Percentiles rank a stretch among this genome's conserved stretches.
phyloP scores from a whole-genome alignment of 495 filamentous ascomycete species.

The Xylaria curta region DNA sequence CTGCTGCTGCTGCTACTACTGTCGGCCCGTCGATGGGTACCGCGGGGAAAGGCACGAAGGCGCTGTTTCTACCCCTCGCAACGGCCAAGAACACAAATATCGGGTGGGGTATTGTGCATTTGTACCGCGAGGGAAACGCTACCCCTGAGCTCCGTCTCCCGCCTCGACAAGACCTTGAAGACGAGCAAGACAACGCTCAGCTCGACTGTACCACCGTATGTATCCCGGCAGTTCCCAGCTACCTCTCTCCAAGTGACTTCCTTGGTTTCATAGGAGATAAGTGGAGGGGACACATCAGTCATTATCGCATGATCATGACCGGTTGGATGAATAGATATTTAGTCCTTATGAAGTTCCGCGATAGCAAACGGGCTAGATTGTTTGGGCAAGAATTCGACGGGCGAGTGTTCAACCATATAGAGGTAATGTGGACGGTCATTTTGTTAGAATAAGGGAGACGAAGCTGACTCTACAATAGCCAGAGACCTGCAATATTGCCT shows the following conservation, averaged over 20 bases:
- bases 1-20: conserved; percentile 51
- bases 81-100: conserved; percentile 74
- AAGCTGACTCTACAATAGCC: conserved; percentile 60
- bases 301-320: conserved; percentile 95
- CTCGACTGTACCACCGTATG: conserved; percentile 87
- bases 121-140: conserved; percentile 87
- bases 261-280: conserved; percentile 91
- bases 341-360: conserved; percentile 95
- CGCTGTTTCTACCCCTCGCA: conserved; percentile 75
- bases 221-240: conserved; percentile 92
- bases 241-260: conserved; percentile 89
- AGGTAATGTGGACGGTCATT: conserved; percentile 62
- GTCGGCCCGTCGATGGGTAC: conserved; percentile 53
- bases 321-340: conserved; percentile 89
- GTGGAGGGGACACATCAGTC: conserved; percentile 86
- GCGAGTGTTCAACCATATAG: conserved; percentile 91
- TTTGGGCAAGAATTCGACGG: conserved; percentile 94
- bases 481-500: conserved; percentile 95
- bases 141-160: conserved; percentile 60
- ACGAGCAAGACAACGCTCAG: conserved; percentile 33
- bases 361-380: conserved; percentile 70
- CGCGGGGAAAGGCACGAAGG: conserved; percentile 65
- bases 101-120: conserved; percentile 91
- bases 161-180: conserved; percentile 28
- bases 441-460: background rate